Percentiles rank a stretch among this genome's conserved stretches.
Evolutionary conservation across 257 asterid species (phyloP).

Genomic region (Solanum peruvianum): DNA sequence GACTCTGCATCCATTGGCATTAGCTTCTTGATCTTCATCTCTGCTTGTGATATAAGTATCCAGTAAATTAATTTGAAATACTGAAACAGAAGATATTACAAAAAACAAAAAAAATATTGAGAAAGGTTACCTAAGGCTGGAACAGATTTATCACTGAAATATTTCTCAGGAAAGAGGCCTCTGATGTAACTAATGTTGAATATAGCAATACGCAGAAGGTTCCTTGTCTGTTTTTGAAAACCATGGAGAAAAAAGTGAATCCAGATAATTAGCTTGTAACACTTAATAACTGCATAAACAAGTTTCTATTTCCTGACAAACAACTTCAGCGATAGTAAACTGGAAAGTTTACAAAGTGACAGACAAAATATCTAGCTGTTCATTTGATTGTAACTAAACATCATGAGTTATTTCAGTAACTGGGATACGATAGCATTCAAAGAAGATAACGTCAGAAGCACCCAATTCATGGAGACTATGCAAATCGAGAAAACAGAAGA

Average conservation of each 20-base stretch:
- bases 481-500: neutral
- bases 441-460: neutral
- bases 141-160: constrained; percentile 83
- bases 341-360: neutral
- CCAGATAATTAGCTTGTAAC: neutral
- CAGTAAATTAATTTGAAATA: constrained; percentile 4
- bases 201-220: constrained; percentile 88
- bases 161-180: constrained; percentile 91
- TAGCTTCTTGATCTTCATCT: constrained; percentile 95
- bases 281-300: neutral
- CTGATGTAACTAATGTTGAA: constrained; percentile 94
- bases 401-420: neutral
- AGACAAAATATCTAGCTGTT: neutral
- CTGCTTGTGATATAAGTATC: constrained; percentile 21
- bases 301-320: neutral
- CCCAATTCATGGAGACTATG: neutral
- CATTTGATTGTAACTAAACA: neutral
- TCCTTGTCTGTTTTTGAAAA: constrained; percentile 57
- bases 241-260: constrained; percentile 3
- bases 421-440: neutral
- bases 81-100: neutral
- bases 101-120: neutral
- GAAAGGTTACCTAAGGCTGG: constrained; percentile 78
- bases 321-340: neutral
- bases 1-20: constrained; percentile 98